Evolutionary conservation across 1,284 basidiomycete species (phyloP).

Genomic region (Cryptococcus sp.): DNA sequence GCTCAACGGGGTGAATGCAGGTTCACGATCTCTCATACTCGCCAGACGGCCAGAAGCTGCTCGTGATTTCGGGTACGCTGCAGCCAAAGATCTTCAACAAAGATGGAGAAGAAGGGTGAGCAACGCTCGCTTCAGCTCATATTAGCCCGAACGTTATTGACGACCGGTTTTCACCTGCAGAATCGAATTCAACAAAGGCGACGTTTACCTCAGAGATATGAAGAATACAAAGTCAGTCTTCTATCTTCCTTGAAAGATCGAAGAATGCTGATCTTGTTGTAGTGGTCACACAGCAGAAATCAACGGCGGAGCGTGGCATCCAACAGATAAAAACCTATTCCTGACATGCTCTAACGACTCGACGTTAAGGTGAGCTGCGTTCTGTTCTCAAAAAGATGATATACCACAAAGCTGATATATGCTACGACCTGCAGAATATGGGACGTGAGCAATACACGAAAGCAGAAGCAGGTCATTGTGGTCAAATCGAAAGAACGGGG

Average conservation of each 20-base stretch:
- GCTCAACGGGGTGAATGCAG: slow-evolving; percentile 54
- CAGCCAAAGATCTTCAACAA: slow-evolving; percentile 87
- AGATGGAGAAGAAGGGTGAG: slow-evolving; percentile 82
- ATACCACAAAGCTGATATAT: slow-evolving; percentile 4
- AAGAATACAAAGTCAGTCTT: slow-evolving; percentile 80
- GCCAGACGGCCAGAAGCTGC: slow-evolving; percentile 77
- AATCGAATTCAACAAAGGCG: slow-evolving; percentile 87
- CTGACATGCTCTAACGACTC: slow-evolving; percentile 94
- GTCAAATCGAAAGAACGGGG: slow-evolving; percentile 95
- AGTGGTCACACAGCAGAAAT: slow-evolving; percentile 95
- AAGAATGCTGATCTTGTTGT: slow-evolving; percentile 11
- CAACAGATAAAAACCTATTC: slow-evolving; percentile 76
- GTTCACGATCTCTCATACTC: slow-evolving; percentile 87
- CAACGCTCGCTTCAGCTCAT: too few species aligned
- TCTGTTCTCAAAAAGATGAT: background rate
- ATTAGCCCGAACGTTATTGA: slow-evolving; percentile 12
- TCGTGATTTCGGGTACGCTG: slow-evolving; percentile 82
- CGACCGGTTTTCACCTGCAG: slow-evolving; percentile 53
- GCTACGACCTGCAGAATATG: slow-evolving; percentile 68
- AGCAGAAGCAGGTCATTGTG: slow-evolving; percentile 91
- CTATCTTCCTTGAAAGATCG: too few species aligned
- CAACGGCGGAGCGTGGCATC: slow-evolving; percentile 88
- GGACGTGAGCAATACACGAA: slow-evolving; percentile 83
- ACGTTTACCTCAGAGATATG: slow-evolving; percentile 98
- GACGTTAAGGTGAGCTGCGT: slow-evolving; percentile 71